A percentile compares a stretch with the other conserved stretches of the same genome.
Conservation (phyloP, 441 rosid species). For the Isatis lusitanica region DNA sequence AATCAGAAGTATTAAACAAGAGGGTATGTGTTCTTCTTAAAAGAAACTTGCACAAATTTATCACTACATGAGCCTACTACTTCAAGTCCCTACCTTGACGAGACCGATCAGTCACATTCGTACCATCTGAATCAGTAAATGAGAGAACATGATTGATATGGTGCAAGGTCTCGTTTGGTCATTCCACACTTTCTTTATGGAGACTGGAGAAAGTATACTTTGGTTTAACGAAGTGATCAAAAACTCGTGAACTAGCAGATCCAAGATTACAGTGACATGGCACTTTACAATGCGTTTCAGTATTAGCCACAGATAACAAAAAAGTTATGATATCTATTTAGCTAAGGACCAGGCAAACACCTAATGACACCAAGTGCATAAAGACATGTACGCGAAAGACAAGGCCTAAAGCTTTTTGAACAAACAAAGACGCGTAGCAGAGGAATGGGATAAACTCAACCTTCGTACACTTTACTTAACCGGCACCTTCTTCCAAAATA, state of each 20-base stretch:
- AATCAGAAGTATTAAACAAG: slow-evolving; percentile 18
- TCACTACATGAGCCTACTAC: slow-evolving; percentile 15
- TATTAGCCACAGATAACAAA: neutral
- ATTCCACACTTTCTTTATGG: neutral
- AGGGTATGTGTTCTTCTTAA: slow-evolving; percentile 19
- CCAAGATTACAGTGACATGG: neutral
- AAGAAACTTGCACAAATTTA: slow-evolving; percentile 22
- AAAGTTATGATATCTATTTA: neutral
- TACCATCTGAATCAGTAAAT: slow-evolving; percentile 20
- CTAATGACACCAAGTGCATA: neutral
- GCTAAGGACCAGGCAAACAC: slow-evolving; percentile 1
- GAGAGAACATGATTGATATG: slow-evolving; percentile 14
- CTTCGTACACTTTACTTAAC: neutral
- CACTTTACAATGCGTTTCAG: neutral
- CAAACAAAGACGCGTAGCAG: neutral
- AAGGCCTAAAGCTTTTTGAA: neutral
- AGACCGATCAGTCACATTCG: slow-evolving; percentile 25
- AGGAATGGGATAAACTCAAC: neutral
- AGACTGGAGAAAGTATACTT: neutral
- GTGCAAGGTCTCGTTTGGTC: slow-evolving; percentile 11
- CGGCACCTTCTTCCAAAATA: neutral
- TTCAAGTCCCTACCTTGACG: slow-evolving; percentile 26
- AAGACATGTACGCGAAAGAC: slow-evolving; percentile 4
- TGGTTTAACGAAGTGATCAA: neutral
- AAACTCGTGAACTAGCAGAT: neutral